These are phyloP conservation scores for Scolecobasidium constrictum DNA, from an alignment of 2,329 filamentous ascomycete genomes.

Conservation along the genomic window DNA sequence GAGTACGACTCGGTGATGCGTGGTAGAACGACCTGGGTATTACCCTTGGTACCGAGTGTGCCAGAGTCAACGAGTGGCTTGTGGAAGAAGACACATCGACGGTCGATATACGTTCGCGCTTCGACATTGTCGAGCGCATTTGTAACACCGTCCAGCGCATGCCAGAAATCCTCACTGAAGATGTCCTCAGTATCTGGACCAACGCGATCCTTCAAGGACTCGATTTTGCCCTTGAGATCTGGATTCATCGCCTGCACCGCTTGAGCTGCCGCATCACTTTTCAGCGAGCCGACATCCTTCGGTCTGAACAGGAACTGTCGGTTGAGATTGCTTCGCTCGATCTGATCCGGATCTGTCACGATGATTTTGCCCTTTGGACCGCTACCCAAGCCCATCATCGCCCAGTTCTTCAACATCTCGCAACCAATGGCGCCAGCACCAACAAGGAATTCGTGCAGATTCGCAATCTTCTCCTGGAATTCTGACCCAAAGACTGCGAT, in stretches of 20 bases:
- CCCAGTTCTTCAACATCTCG: constrained; percentile 99
- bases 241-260: constrained; percentile 96
- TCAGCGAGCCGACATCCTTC: constrained; percentile 88
- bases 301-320: constrained; percentile 91
- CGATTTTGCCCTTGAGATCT: constrained; percentile 77
- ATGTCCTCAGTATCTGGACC: constrained; percentile 85
- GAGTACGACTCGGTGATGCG: constrained; percentile 93
- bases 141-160: constrained; percentile 76
- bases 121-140: constrained; percentile 98
- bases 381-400: constrained; percentile 90
- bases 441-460: constrained; percentile 86
- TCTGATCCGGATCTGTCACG: constrained; percentile 96
- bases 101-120: constrained; percentile 90
- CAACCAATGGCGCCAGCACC: constrained; percentile 96
- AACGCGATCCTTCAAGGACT: constrained; percentile 77
- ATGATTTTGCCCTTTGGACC: constrained; percentile 81
- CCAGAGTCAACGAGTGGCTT: constrained; percentile 94
- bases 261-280: constrained; percentile 85
- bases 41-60: constrained; percentile 97
- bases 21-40: constrained; percentile 91
- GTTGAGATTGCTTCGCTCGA: constrained; percentile 98
- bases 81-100: constrained; percentile 95
- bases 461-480: constrained; percentile 87
- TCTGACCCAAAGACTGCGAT: constrained; percentile 92
- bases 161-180: constrained; percentile 93